phyloP scores from a whole-genome alignment of 2,329 filamentous ascomycete genomes.

The Sarocladium brachiariae region DNA sequence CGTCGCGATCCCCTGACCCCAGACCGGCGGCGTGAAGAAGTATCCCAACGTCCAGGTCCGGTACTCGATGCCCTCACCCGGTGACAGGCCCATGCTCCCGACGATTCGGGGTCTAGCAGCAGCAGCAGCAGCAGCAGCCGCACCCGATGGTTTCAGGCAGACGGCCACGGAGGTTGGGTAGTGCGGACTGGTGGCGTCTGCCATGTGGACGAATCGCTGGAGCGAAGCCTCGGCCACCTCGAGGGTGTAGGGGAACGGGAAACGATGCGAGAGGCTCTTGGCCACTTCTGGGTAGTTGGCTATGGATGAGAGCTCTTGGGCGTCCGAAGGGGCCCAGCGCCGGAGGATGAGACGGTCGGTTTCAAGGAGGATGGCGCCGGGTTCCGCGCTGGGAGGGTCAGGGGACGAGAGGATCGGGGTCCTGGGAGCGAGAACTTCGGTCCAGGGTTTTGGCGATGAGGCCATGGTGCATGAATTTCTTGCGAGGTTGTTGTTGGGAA shows the following conservation, averaged over 20 bases:
- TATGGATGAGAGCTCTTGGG: conserved; percentile 22
- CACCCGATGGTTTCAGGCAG: conserved; percentile 23
- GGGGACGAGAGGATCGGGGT: conserved; percentile 11
- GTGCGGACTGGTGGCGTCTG: conserved; percentile 13
- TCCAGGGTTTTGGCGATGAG: too few species aligned
- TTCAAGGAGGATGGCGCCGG: conserved; percentile 23
- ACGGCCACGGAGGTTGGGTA: conserved; percentile 28
- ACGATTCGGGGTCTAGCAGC: conserved; percentile 20
- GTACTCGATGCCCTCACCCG: conserved; percentile 30
- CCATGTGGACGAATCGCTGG: conserved; percentile 10
- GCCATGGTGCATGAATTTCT: too few species aligned
- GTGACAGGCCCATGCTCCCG: conserved; percentile 35
- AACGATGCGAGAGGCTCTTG: conserved; percentile 34
- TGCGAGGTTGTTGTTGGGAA: too few species aligned
- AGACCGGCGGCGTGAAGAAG: conserved; percentile 34
- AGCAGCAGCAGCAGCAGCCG: too few species aligned
- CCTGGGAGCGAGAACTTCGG: too few species aligned
- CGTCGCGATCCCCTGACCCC: conserved; percentile 40
- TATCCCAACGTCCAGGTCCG: conserved; percentile 43
- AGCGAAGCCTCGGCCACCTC: conserved; percentile 33
- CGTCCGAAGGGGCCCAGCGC: conserved; percentile 32
- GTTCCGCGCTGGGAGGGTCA: conserved; percentile 19
- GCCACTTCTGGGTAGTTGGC: conserved; percentile 33
- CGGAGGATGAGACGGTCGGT: conserved; percentile 33
- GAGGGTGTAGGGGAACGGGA: conserved; percentile 39